These are phyloP conservation scores for Apostasia shenzhenica DNA, from an alignment of 106 monocot genomes.

Conservation along the genomic window DNA sequence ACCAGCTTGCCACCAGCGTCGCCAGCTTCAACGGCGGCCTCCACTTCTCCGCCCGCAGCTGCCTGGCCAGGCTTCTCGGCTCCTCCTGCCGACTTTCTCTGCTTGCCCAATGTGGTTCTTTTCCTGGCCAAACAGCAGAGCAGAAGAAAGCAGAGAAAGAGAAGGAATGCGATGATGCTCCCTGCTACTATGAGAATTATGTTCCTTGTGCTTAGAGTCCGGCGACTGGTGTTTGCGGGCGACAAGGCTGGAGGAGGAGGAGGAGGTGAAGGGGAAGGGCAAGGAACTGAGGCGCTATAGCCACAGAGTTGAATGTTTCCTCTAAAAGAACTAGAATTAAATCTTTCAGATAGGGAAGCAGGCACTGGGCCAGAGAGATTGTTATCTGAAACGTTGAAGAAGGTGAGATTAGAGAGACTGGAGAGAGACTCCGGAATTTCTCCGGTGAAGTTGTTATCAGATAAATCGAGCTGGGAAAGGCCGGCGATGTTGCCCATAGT, in stretches of 20 bases:
- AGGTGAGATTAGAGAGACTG: slow-evolving; percentile 26
- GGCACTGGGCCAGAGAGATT: slow-evolving; percentile 77
- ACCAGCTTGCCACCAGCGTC: slow-evolving; percentile 73
- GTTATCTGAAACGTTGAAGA: slow-evolving; percentile 69
- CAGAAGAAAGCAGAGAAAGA: slow-evolving; percentile 63
- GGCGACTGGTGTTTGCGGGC: neutral
- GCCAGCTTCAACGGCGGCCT: slow-evolving; percentile 17
- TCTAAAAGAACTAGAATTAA: slow-evolving; percentile 52
- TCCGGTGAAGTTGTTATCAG: slow-evolving; percentile 57
- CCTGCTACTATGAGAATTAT: slow-evolving; percentile 49
- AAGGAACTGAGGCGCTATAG: slow-evolving; percentile 42
- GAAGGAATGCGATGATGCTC: slow-evolving; percentile 26
- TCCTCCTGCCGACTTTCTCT: slow-evolving; percentile 18
- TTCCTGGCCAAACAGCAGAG: slow-evolving; percentile 55
- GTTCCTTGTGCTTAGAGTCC: slow-evolving; percentile 27
- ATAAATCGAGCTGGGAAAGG: slow-evolving; percentile 48
- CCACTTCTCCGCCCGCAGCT: slow-evolving; percentile 7
- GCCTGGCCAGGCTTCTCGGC: slow-evolving; percentile 24
- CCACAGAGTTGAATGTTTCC: slow-evolving; percentile 82
- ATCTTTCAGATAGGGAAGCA: slow-evolving; percentile 41
- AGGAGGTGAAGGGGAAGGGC: slow-evolving; percentile 30
- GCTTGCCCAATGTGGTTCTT: slow-evolving; percentile 16
- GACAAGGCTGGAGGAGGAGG: slow-evolving; percentile 19
- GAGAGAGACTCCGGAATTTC: slow-evolving; percentile 49
- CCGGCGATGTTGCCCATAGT: slow-evolving; percentile 39